phyloP scores from a whole-genome alignment of 2,329 filamentous ascomycete species.

The Botryotinia narcissicola region DNA sequence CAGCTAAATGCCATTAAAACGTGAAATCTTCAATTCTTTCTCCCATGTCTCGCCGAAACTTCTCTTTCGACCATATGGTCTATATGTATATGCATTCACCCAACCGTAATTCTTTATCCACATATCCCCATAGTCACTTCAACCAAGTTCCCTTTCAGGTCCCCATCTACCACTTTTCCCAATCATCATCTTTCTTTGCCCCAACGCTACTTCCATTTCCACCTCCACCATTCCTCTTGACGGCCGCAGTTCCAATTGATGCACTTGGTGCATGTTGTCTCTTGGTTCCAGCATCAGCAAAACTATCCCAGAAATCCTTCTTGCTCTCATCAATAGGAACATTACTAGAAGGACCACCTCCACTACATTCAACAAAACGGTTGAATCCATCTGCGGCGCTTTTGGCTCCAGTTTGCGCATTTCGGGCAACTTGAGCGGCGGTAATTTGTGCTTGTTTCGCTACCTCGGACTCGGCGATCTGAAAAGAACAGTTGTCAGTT shows the following conservation, averaged over 20 bases:
- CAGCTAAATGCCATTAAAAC: not conserved
- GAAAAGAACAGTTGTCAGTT: slow-evolving; percentile 3
- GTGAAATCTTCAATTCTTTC: not conserved
- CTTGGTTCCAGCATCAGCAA: slow-evolving; percentile 53
- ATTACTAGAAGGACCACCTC: slow-evolving; percentile 39
- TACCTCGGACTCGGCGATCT: slow-evolving; percentile 80
- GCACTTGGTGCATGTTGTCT: slow-evolving; percentile 23
- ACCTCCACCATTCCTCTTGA: slow-evolving; percentile 34
- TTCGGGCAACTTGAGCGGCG: slow-evolving; percentile 63
- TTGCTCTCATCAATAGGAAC: slow-evolving; percentile 59
- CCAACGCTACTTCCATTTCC: slow-evolving; percentile 18
- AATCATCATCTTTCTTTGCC: slow-evolving; percentile 55
- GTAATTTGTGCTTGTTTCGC: slow-evolving; percentile 63
- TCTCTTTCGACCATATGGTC: not conserved
- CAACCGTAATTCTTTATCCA: not conserved
- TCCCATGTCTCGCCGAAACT: not conserved
- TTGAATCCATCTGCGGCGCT: slow-evolving; percentile 77
- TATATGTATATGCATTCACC: slow-evolving; percentile 10
- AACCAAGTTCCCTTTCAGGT: not conserved
- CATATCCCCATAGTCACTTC: not conserved
- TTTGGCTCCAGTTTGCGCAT: slow-evolving; percentile 67
- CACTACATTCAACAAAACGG: slow-evolving; percentile 78
- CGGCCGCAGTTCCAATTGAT: slow-evolving; percentile 36
- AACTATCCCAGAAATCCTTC: slow-evolving; percentile 90
- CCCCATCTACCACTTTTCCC: slow-evolving; percentile 49